Evolutionary conservation across 1,284 basidiomycete species (phyloP), one percentile per base, ranked within the genome.

Genomic region (Thecaphora frezii): DNA sequence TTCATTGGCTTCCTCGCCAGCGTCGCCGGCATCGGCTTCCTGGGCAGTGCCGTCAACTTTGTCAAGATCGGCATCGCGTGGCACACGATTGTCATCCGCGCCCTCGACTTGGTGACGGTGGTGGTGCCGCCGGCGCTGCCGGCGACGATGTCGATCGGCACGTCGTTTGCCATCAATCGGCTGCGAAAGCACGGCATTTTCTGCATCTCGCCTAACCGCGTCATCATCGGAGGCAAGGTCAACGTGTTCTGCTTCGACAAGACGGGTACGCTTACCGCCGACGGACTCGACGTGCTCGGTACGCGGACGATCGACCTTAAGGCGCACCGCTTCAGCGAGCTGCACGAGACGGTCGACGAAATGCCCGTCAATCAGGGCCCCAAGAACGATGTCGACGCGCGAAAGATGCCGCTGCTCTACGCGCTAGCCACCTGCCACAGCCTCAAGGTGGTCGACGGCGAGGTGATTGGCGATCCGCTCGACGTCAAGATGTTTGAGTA

Each of bases 231-330:
- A 2, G 96, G 96, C 28, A 96, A 97, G 81, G 85, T 98, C 82
- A 97, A 98, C 67, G 89, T 98, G 9, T 94, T 93, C 73, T 97
- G 93, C 80, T 99, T 99, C 75, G 96, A 99, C 83, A 99, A 99
- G 82, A 99, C 96, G 1, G 96, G 96, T 2, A 99, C 96, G 1
- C 84, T 99, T 18, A 99, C 96, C 0, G 96, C 97, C 80, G 96
- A 99, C 68, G 96, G 96, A 1, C 84, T 99, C 40, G 96, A 98
- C 75, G 93, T 99, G 43, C 88, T 99, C 43, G 76, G 76, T 1
- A 69, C 69, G 18, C 69, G 77, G n/a, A 78, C 76, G 1, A 66
- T 78, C 40, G 74, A 73, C 51, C 51, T 67, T 47, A 62, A 67
- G 26, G 62, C 68, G 1, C 85, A 87, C 46, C 85, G 87, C 42